Conservation (phyloP, 2,329 filamentous ascomycete genomes). For the Talaromyces islandicus region DNA sequence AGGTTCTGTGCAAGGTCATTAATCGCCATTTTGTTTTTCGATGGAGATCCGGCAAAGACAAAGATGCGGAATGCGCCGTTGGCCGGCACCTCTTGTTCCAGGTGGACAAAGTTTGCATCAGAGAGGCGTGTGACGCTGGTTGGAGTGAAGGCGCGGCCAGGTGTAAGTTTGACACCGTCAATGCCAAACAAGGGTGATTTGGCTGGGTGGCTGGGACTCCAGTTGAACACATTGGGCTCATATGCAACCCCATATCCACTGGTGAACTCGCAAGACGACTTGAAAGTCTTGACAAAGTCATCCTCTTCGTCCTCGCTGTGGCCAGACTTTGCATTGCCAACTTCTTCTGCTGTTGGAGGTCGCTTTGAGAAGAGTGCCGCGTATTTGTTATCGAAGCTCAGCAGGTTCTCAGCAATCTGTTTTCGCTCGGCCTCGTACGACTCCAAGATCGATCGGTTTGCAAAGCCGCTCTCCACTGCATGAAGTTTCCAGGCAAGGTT, state of each 20-base stretch:
- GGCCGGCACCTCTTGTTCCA: constrained; percentile 82
- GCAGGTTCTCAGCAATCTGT: constrained; percentile 73
- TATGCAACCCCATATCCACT: constrained; percentile 88
- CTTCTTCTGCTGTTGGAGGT: constrained; percentile 65
- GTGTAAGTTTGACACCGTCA: constrained; percentile 57
- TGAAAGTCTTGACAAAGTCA: constrained; percentile 83
- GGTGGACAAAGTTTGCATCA: constrained; percentile 82
- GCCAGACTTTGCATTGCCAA: constrained; percentile 56
- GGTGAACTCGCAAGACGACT: constrained; percentile 85
- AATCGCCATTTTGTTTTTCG: constrained; percentile 57
- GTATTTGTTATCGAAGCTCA: constrained; percentile 84
- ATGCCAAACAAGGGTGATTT: constrained; percentile 65
- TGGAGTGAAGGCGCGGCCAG: constrained; percentile 71
- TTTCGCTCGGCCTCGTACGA: constrained; percentile 87
- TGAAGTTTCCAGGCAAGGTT: constrained; percentile 97
- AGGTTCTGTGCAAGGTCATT: constrained; percentile 64
- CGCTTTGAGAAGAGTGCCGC: constrained; percentile 82
- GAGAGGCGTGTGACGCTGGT: constrained; percentile 78
- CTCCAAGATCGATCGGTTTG: constrained; percentile 65
- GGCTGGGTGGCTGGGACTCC: constrained; percentile 67
- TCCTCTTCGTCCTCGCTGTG: constrained; percentile 43
- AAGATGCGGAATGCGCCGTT: constrained; percentile 87
- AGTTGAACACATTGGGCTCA: constrained; percentile 75
- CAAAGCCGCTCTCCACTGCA: constrained; percentile 77
- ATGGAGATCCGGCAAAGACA: constrained; percentile 69